A percentile compares a stretch with the other conserved stretches of the same genome.
phyloP scores from a whole-genome alignment of 345 rosid genomes.

The Nephelium lappaceum region DNA sequence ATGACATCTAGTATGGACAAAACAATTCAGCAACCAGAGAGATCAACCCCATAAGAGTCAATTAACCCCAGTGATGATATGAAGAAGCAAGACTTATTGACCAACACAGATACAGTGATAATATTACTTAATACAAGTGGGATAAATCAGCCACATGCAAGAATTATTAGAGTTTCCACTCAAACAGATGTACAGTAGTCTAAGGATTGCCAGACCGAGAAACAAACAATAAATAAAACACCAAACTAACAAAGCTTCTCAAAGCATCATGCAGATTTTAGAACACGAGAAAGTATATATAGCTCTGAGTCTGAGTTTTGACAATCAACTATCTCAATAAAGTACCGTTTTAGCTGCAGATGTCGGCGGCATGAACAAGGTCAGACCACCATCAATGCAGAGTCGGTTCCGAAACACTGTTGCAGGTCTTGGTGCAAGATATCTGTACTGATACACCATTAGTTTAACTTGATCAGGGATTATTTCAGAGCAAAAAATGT shows the following conservation, averaged over 20 bases:
- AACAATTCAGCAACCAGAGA: no score
- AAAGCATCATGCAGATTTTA: neutral
- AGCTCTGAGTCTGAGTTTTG: neutral
- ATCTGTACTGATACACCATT: constrained; percentile 46
- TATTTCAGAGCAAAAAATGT: constrained; percentile 1
- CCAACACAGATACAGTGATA: neutral
- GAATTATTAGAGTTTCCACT: neutral
- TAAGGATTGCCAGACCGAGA: neutral
- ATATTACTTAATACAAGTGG: neutral
- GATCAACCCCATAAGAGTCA: no score
- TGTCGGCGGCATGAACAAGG: constrained; percentile 96
- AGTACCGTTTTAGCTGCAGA: constrained; percentile 85
- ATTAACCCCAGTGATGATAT: no score
- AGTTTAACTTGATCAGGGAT: constrained; percentile 24
- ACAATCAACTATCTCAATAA: constrained; percentile 14
- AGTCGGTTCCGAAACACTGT: constrained; percentile 82
- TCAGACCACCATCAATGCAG: constrained; percentile 95
- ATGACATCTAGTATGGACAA: no score
- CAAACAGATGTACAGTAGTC: neutral
- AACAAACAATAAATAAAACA: neutral
- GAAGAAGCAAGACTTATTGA: neutral
- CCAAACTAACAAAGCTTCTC: neutral
- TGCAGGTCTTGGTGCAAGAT: constrained; percentile 93
- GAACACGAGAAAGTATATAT: neutral
- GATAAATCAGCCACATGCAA: neutral